Evolutionary conservation across 176 grass and related monocot species (phyloP), one percentile per base, ranked within the genome.

Genomic region (Zoysia pacifica): DNA sequence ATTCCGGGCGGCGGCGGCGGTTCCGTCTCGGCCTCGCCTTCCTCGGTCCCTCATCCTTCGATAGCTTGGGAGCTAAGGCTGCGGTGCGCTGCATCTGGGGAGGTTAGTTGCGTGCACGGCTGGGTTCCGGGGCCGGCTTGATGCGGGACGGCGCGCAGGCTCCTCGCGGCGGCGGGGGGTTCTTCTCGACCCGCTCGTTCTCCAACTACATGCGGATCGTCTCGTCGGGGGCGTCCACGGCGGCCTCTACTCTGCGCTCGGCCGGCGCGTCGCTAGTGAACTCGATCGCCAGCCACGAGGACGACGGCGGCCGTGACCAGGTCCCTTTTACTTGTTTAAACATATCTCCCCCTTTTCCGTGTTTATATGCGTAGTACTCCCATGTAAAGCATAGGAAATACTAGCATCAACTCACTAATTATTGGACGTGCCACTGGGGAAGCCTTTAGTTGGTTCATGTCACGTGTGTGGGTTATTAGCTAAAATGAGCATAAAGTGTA

Each of bases 171-270:
- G 82, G 81, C 64, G 64, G 79, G 9, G 91, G 91, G 15, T 67
- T 92, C 75, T 90, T 97, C 85, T 93, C 94, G 3, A 77, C 89
- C 61, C 74, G 83, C 0, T 94, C 91, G 35, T 56, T 98, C 67
- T 91, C 95, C 45, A 94, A 42, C 82, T 97, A 87, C 79, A 91
- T 92, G 90, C 85, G 90, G 73, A 93, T 98, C 78, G 20, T 98
- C n/a, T 98, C 92, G 5, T 98, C 95, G 15, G 92, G 92, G 40
- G 92, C 95, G 14, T 98, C 95, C 48, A 93, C 92, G 67, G 92
- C 90, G 19, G 90, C 95, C 14, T 98, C 95, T 39, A 86, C 70
- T 9, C 80, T 98, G 52, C 86, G 92, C 13, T 89, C 88, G 2
- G 92, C 92, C 0, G 82, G 95, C 20, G 88, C 86, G 1, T 93